Conservation (phyloP, 345 rosid species). For the Geranium brycei region DNA sequence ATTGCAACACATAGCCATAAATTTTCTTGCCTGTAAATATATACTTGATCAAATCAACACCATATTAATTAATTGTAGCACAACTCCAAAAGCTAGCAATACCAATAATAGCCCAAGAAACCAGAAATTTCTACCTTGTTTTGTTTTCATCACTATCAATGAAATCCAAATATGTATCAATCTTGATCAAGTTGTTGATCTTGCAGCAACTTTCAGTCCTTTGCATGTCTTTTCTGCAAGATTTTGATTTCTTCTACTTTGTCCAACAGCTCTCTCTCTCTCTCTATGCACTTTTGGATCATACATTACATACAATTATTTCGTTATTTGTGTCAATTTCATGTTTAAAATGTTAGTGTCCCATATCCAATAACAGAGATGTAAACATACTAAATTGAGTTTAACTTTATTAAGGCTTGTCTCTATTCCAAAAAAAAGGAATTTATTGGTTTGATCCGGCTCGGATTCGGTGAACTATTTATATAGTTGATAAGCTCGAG, state of each 20-base stretch:
- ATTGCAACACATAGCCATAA: not conserved
- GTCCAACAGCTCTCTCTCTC: conserved; percentile 32
- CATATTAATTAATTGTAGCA: not conserved
- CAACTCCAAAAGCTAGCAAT: too few relatives aligned
- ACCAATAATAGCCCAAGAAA: too few relatives aligned
- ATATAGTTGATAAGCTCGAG: too few relatives aligned
- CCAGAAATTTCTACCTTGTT: too few relatives aligned
- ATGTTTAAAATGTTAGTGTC: not conserved
- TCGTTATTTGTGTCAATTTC: not conserved
- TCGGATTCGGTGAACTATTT: too few relatives aligned
- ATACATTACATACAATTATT: too few relatives aligned
- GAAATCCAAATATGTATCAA: conserved; percentile 13
- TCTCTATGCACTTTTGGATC: too few relatives aligned
- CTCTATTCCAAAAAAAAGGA: too few relatives aligned
- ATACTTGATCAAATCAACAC: not conserved
- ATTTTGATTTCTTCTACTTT: conserved; percentile 82
- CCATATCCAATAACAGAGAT: too few relatives aligned
- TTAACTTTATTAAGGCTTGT: too few relatives aligned
- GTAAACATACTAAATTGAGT: too few relatives aligned
- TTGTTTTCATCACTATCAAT: not conserved
- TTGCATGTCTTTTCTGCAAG: conserved; percentile 22
- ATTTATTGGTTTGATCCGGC: too few relatives aligned
- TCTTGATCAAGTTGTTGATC: conserved; percentile 24
- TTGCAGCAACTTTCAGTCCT: conserved; percentile 32
- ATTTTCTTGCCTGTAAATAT: not conserved